Evolutionary conservation across 2,329 filamentous ascomycete genomes (phyloP).

Genomic region (Cercospora sp.): DNA sequence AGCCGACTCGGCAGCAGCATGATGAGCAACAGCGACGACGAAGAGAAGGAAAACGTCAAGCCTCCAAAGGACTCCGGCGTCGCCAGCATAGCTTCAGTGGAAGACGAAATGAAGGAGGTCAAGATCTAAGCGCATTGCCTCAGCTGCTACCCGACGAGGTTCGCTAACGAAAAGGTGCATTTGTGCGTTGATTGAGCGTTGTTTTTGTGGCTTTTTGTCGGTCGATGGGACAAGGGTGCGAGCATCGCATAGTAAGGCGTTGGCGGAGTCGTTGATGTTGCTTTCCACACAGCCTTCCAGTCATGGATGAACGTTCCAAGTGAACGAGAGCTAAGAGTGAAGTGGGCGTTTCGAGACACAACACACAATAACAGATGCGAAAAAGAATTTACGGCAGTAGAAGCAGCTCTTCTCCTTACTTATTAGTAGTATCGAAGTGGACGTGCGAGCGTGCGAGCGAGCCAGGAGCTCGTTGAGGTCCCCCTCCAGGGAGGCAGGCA

Average conservation of each 20-base stretch:
- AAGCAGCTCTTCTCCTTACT: constrained; percentile 5
- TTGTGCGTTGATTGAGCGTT: constrained; percentile 17
- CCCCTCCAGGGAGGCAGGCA: neutral
- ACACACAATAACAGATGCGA: neutral
- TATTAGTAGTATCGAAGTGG: neutral
- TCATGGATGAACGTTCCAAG: neutral
- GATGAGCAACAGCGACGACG: constrained; percentile 27
- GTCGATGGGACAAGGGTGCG: neutral
- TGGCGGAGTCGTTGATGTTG: constrained; percentile 10
- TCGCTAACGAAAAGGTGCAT: neutral
- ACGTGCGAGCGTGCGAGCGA: neutral
- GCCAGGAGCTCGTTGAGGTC: neutral
- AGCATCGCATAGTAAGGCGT: constrained; percentile 23
- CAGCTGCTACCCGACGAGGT: neutral
- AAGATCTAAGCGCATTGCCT: constrained; percentile 40
- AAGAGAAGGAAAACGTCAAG: constrained; percentile 23
- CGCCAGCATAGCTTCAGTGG: constrained; percentile 23
- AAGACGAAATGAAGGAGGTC: constrained; percentile 51
- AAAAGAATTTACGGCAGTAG: constrained; percentile 11
- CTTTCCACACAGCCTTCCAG: neutral
- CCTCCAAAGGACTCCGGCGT: constrained; percentile 22
- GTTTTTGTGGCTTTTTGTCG: constrained; percentile 11
- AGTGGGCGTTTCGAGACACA: neutral
- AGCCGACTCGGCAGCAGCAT: constrained; percentile 28
- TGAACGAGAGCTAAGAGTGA: neutral